Conservation (phyloP, 257 asterid genomes). For the Anisodus tanguticus region DNA sequence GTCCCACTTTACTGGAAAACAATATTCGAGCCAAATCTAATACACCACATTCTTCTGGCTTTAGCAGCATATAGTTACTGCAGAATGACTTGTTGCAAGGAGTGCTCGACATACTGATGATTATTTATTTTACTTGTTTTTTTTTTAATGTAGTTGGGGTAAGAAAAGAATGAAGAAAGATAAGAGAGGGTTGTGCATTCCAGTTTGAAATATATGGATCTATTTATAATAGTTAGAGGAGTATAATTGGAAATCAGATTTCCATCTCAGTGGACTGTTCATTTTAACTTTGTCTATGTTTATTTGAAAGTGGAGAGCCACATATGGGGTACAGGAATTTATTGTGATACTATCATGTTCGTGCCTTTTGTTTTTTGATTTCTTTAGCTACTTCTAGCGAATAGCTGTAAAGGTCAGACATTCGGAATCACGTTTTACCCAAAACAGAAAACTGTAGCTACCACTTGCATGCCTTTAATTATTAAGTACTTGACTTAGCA, state of each 20-base stretch:
- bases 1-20: conserved; percentile 23
- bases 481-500: background rate
- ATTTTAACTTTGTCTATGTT: no score
- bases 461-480: background rate
- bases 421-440: background rate
- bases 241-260: background rate
- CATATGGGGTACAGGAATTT: no score
- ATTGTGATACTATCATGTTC: no score
- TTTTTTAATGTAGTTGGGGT: background rate
- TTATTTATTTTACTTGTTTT: no score
- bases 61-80: conserved; percentile 27
- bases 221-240: background rate
- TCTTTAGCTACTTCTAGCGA: no score
- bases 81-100: conserved; percentile 2
- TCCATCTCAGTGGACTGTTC: background rate
- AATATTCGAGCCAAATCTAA: conserved; percentile 1
- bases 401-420: background rate
- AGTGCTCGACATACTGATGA: background rate
- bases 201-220: background rate
- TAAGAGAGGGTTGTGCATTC: background rate
- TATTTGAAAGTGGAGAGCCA: background rate
- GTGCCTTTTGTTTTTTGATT: background rate
- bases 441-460: background rate
- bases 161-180: background rate
- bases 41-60: conserved; percentile 22